Conservation (phyloP, 225 moss, liverwort and hornwort genomes). For the Polytrichum commune region DNA sequence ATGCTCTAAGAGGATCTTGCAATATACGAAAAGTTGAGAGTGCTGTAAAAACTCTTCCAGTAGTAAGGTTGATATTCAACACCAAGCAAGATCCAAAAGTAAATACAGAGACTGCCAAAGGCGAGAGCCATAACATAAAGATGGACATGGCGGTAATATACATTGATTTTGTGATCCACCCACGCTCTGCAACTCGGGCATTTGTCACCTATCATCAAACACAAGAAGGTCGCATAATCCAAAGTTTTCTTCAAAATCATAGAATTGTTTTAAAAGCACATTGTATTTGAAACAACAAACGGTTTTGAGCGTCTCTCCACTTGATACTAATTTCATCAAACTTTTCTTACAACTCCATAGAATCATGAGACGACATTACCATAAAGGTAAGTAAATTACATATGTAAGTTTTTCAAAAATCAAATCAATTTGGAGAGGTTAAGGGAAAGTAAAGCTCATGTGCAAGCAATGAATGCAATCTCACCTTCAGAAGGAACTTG, state of each 20-base stretch:
- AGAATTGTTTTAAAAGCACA: neutral
- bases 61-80: conserved; percentile 39
- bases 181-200: conserved; percentile 5
- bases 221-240: neutral
- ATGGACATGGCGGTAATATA: conserved; percentile 17
- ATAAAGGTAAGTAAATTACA: neutral
- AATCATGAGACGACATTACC: neutral
- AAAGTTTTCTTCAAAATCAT: neutral
- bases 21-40: conserved; percentile 58
- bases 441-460: too few species aligned
- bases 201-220: neutral
- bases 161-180: conserved; percentile 15
- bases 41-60: conserved; percentile 55
- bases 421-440: neutral
- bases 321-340: too few species aligned
- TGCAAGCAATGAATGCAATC: neutral
- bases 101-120: conserved; percentile 49
- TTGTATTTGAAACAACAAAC: neutral
- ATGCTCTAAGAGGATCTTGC: conserved; percentile 55
- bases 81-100: conserved; percentile 57
- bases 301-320: too few species aligned
- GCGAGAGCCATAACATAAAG: conserved; percentile 55
- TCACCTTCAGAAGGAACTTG: conserved; percentile 41
- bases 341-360: too few species aligned
- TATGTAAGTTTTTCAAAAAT: neutral